Percentiles rank a stretch among this genome's conserved stretches.
Conservation (phyloP, 2,329 filamentous ascomycete genomes). For the Botryosphaeria agaves region DNA sequence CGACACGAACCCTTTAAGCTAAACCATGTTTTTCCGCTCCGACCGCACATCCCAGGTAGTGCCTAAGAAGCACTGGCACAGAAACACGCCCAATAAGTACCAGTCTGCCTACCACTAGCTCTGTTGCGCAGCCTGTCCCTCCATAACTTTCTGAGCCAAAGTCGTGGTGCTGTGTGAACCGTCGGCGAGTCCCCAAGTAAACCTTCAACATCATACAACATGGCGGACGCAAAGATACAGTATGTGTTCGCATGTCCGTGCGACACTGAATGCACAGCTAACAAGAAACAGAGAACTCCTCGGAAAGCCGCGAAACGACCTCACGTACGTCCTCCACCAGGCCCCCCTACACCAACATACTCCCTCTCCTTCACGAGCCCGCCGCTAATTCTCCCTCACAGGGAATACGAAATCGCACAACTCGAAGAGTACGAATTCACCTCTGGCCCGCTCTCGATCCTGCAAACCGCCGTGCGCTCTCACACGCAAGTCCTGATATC, state of each 20-base stretch:
- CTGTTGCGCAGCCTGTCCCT: too few relatives aligned
- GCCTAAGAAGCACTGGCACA: too few relatives aligned
- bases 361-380: conserved; percentile 3
- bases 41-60: not conserved
- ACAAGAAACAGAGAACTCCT: conserved; percentile 56
- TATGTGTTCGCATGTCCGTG: conserved; percentile 9
- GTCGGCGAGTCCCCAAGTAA: too few relatives aligned
- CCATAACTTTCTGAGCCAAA: too few relatives aligned
- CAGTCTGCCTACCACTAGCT: too few relatives aligned
- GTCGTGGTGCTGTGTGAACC: too few relatives aligned
- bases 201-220: too few relatives aligned
- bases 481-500: conserved; percentile 95
- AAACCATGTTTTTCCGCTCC: not conserved
- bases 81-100: not conserved
- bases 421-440: conserved; percentile 67
- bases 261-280: conserved; percentile 9
- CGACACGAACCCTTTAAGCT: not conserved
- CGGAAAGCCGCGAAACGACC: conserved; percentile 72
- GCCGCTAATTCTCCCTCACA: conserved; percentile 20
- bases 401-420: conserved; percentile 79
- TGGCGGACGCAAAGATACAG: conserved; percentile 26
- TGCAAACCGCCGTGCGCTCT: conserved; percentile 88
- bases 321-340: conserved; percentile 52
- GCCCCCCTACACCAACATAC: not conserved
- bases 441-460: conserved; percentile 71